phyloP scores from a whole-genome alignment of 2,329 filamentous ascomycete genomes.

The Paraphaeosphaeria sporulosa region DNA sequence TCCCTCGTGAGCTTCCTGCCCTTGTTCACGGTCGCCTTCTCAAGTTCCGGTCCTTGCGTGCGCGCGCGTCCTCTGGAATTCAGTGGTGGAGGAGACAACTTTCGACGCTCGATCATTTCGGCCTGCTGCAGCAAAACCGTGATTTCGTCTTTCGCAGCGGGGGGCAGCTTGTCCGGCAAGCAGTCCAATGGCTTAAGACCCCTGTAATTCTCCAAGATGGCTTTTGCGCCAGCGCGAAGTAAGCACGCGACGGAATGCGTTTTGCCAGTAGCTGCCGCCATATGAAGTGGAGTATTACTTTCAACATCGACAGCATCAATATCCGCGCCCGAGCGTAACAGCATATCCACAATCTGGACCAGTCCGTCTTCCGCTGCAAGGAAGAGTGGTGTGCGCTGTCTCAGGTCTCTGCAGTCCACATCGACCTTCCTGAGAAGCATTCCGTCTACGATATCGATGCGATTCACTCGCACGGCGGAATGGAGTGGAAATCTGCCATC shows the following conservation, averaged over 20 bases:
- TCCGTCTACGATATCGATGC: slow-evolving; percentile 33
- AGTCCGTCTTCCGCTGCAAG: slow-evolving; percentile 29
- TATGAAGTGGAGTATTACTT: slow-evolving; percentile 33
- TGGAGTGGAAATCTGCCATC: slow-evolving; percentile 36
- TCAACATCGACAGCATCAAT: slow-evolving; percentile 24
- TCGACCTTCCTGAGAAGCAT: slow-evolving; percentile 29
- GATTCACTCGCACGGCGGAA: slow-evolving; percentile 34
- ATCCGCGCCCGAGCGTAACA: slow-evolving; percentile 30
- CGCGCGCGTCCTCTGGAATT: slow-evolving; percentile 8
- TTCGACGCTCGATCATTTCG: slow-evolving; percentile 21
- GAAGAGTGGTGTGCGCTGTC: slow-evolving; percentile 32
- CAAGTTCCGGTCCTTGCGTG: slow-evolving; percentile 6
- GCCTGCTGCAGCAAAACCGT: slow-evolving; percentile 28
- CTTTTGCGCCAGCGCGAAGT: slow-evolving; percentile 30
- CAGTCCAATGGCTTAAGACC: slow-evolving; percentile 26
- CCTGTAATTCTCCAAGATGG: slow-evolving; percentile 23
- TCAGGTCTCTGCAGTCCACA: slow-evolving; percentile 25
- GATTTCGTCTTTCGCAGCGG: slow-evolving; percentile 31
- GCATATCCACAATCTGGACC: slow-evolving; percentile 29
- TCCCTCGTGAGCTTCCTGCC: slow-evolving; percentile 12
- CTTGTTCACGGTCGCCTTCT: slow-evolving; percentile 15
- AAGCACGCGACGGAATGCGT: slow-evolving; percentile 23
- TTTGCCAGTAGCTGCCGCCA: slow-evolving; percentile 26
- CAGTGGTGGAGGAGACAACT: neutral
- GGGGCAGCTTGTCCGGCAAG: slow-evolving; percentile 21